These are phyloP conservation scores for Atractiella rhizophila DNA, from an alignment of 768 basidiomycete genomes.

Conservation along the genomic window DNA sequence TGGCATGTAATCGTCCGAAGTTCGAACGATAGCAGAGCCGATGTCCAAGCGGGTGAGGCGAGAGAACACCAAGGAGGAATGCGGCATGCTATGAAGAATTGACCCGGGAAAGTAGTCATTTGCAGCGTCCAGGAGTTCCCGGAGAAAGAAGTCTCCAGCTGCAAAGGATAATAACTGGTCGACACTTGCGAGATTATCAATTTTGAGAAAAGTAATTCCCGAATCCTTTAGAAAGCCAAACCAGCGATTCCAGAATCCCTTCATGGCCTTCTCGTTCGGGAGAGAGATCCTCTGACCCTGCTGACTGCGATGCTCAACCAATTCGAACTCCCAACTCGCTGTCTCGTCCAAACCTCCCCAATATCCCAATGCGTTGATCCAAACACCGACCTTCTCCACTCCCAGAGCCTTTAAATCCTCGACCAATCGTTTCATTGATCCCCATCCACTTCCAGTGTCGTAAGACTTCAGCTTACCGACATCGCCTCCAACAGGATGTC, in stretches of 20 bases:
- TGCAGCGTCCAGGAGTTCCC: no score
- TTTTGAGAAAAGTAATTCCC: slow-evolving; percentile 15
- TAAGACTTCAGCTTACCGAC: not conserved
- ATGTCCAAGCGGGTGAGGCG: slow-evolving; percentile 5
- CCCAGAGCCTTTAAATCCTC: not conserved
- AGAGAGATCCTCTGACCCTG: not conserved
- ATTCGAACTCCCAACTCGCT: not conserved
- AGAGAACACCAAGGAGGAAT: no score
- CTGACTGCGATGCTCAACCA: not conserved
- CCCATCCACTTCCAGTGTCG: not conserved
- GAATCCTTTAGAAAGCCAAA: slow-evolving; percentile 7
- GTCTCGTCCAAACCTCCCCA: slow-evolving; percentile 13
- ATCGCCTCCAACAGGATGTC: no score
- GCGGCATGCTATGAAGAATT: slow-evolving; percentile 17
- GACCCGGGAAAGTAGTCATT: no score
- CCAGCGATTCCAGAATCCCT: slow-evolving; percentile 8
- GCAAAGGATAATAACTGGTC: slow-evolving; percentile 1
- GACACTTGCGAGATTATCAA: slow-evolving; percentile 14
- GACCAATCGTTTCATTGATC: not conserved
- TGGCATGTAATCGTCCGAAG: slow-evolving; percentile 14
- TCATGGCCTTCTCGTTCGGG: not conserved
- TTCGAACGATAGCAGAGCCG: not conserved
- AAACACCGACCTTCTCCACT: slow-evolving; percentile 12
- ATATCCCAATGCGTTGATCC: slow-evolving; percentile 13
- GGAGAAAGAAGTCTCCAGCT: no score